These are phyloP conservation scores for Lonicera japonica DNA, from an alignment of 129 eudicot genomes.

Conservation along the genomic window DNA sequence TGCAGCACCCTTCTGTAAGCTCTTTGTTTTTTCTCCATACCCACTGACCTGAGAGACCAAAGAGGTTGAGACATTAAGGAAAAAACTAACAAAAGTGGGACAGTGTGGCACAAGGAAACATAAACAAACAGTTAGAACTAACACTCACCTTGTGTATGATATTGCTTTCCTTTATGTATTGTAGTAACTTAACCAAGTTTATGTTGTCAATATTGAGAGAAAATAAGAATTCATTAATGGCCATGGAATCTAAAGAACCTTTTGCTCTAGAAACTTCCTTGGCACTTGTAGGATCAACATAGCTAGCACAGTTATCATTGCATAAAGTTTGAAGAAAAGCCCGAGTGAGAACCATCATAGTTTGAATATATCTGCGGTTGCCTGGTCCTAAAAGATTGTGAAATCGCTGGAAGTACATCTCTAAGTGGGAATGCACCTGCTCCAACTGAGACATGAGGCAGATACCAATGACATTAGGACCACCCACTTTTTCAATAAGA, in stretches of 20 bases:
- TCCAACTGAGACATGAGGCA: constrained; percentile 58
- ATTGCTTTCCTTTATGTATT: constrained; percentile 86
- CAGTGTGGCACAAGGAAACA: neutral
- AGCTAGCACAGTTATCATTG: constrained; percentile 20
- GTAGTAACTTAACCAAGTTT: constrained; percentile 67
- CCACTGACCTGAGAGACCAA: constrained; percentile 67
- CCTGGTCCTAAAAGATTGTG: constrained; percentile 81
- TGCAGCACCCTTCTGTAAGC: constrained; percentile 29
- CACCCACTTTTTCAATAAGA: neutral
- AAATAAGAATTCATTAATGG: constrained; percentile 79
- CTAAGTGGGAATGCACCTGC: constrained; percentile 55
- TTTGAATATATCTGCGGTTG: constrained; percentile 91
- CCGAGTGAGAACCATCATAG: constrained; percentile 64
- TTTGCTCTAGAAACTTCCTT: constrained; percentile 20
- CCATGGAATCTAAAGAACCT: constrained; percentile 44
- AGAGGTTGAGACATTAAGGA: constrained; percentile 2
- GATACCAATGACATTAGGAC: constrained; percentile 4
- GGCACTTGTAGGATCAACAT: constrained; percentile 17
- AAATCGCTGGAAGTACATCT: constrained; percentile 64
- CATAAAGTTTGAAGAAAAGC: constrained; percentile 53
- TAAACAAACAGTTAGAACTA: neutral
- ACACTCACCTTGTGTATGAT: constrained; percentile 68
- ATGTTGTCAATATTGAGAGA: constrained; percentile 88
- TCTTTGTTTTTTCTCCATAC: constrained; percentile 56
- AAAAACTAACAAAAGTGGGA: constrained; percentile 1